Evolutionary conservation across 2,329 filamentous ascomycete species (phyloP).

Genomic region (Emydomyces testavorans): DNA sequence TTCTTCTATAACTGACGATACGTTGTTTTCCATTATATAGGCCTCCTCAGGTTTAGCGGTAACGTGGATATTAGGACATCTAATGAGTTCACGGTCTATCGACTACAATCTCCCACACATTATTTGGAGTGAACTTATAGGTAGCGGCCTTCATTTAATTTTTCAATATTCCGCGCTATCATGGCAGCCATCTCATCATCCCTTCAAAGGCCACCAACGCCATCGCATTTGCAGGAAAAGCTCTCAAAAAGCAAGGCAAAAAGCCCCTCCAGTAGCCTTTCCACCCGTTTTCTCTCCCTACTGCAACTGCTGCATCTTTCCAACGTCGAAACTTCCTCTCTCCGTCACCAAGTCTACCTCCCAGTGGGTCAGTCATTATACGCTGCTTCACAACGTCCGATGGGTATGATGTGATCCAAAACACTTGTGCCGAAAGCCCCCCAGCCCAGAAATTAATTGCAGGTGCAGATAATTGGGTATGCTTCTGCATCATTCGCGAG

Average conservation of each 20-base stretch:
- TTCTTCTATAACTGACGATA: no score
- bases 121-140: no score
- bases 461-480: slow-evolving; percentile 61
- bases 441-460: slow-evolving; percentile 96
- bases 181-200: slow-evolving; percentile 56
- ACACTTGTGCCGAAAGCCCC: slow-evolving; percentile 81
- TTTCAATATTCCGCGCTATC: background rate
- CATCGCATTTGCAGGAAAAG: slow-evolving; percentile 92
- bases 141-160: no score
- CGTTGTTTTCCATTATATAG: no score
- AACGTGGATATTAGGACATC: no score
- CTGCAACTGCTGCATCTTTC: slow-evolving; percentile 65
- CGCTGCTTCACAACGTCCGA: slow-evolving; percentile 90
- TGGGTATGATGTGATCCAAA: slow-evolving; percentile 88
- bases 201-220: slow-evolving; percentile 88
- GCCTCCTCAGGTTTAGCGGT: no score
- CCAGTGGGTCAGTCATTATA: slow-evolving; percentile 90
- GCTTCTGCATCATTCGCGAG: slow-evolving; percentile 52
- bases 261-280: slow-evolving; percentile 90
- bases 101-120: no score
- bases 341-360: slow-evolving; percentile 55
- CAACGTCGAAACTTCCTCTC: slow-evolving; percentile 59
- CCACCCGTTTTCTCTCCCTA: slow-evolving; percentile 64
- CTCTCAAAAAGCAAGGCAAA: slow-evolving; percentile 79
- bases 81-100: no score